Conservation (phyloP, 768 basidiomycete genomes). For the Kwoniella europaea region DNA sequence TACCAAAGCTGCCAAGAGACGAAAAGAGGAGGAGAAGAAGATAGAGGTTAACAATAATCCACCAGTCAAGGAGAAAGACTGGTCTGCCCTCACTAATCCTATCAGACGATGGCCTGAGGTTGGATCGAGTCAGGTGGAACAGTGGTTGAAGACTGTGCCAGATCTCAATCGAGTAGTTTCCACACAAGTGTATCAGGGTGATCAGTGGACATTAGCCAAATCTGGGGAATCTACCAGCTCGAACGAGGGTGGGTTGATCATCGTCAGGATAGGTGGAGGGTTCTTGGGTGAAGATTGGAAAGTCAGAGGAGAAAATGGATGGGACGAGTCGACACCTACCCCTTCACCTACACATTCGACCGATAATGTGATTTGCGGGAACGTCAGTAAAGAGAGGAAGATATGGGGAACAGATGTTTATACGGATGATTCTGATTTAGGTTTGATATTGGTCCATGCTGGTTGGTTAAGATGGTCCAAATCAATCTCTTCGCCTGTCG, state of each 20-base stretch:
- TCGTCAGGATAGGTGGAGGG: constrained; percentile 40
- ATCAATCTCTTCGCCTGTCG: not conserved
- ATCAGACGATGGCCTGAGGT: constrained; percentile 41
- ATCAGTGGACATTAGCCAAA: constrained; percentile 38
- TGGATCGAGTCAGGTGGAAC: constrained; percentile 40
- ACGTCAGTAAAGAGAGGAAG: constrained; percentile 38
- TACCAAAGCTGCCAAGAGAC: constrained; percentile 29
- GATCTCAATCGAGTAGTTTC: constrained; percentile 35
- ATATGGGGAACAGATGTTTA: constrained; percentile 62
- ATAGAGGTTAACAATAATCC: not conserved
- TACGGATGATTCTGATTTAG: constrained; percentile 61
- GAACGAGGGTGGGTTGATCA: constrained; percentile 40
- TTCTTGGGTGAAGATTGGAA: constrained; percentile 44
- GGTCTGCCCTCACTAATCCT: constrained; percentile 26
- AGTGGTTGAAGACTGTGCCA: constrained; percentile 40
- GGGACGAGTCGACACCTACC: constrained; percentile 36
- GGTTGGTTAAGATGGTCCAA: constrained; percentile 58
- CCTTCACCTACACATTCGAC: not conserved
- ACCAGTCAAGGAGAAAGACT: constrained; percentile 26
- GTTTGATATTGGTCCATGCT: constrained; percentile 58
- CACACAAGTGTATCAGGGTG: constrained; percentile 38
- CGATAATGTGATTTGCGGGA: constrained; percentile 14
- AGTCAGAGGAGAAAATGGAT: constrained; percentile 48
- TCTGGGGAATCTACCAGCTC: constrained; percentile 11
- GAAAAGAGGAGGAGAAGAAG: constrained; percentile 38